Base-by-base conservation (phyloP, 768 basidiomycete genomes). In the Auricularia cornea region DNA sequence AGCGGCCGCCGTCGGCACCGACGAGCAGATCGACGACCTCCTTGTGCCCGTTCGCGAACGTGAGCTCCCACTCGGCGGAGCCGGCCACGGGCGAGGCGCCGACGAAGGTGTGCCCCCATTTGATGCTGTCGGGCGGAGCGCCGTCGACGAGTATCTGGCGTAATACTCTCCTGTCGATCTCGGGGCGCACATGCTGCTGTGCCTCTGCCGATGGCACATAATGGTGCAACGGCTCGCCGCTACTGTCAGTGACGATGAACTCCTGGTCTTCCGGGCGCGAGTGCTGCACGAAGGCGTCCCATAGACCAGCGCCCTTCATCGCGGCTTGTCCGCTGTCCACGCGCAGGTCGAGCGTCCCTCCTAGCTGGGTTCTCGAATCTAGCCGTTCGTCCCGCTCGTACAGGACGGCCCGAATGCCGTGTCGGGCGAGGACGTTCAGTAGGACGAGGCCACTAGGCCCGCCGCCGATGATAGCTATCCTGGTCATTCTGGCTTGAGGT, bases 1-100 rank as follows among this genome's bases (percentile, higher is more conserved):
- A 78, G 73, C 77, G 77, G 3, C 78, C 71, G 6, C 80, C 79
- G 59, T 78, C 77, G 18, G 77, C 76, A 11, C 77, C 77, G 54
- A 78, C 65, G 48, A 76, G 60, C 56, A 75, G 44, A 59, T 71
- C 72, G 33, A 62, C 63, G 11, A 48, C 56, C 4, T 23, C 20
- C 1, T 30, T 61, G 23, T 18, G 20, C 14, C 65, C 23, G 20
- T 63, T 33, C 1, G 26, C 26, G 41, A 60, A 48, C 16, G 44
- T 26, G 23, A 48, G 16, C 44, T 48, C 44, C 44, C 44, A 48
- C 44, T 48, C 20, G 20, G 11, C 23, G 44, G 35, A 10, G 35
- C 35, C 35, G 10, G 20, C 44, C 11, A 16, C 44, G 16, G 44
- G 44, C 44, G 44, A 10, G 16, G 44, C 44, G 20, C 11, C 11